Evolutionary conservation across 179 eudicot species (phyloP), one percentile per base, ranked within the genome.

Genomic region (Nepenthes alata): DNA sequence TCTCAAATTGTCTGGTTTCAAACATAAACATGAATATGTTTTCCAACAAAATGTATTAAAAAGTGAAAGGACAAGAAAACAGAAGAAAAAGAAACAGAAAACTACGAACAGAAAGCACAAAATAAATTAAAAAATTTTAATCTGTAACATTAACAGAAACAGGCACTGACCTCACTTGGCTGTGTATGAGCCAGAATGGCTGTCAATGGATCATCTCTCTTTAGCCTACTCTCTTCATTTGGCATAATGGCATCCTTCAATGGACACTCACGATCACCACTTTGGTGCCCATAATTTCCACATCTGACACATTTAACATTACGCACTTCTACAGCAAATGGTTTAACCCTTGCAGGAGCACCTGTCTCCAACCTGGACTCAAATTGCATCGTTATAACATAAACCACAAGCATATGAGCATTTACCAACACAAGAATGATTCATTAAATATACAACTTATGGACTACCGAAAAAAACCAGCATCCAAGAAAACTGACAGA

Each of bases 221-320:
- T 89, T 62, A 89, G 74, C 64, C 98, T 84, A 77, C 70, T 93
- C 78, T 93, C 96, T 62, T 93, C 98, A 79, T 76, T 89, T 58
- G 96, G 98, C 98, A 86, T 93, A 72, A 93, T 86, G 15, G 72
- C 80, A 75, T 93, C 98, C 71, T 85, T 93, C 75, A 93, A 57
- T n/a, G 98, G 95, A 67, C 98, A 93, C 61, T 93, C 98, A 59
- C 98, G 85, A 75, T 93, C 98, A 67, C 98, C 98, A 75, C 95
- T 93, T 72, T 93, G 96, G 71, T 93, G 98, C 56, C 98, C 98
- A 66, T 64, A 85, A 35, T 11, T 82, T 47, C 96, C 96, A 60
- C 98, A 93, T 75, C 98, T 86, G 35, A 87, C 78, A 83, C 98
- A 93, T 72, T 89, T 93, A 57, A 93, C 96, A 76, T 93, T 93